A percentile compares a stretch with the other conserved stretches of the same genome.
These are phyloP conservation scores for Huntiella bhutanensis DNA, from an alignment of 2,329 filamentous ascomycete species.

Conservation along the genomic window DNA sequence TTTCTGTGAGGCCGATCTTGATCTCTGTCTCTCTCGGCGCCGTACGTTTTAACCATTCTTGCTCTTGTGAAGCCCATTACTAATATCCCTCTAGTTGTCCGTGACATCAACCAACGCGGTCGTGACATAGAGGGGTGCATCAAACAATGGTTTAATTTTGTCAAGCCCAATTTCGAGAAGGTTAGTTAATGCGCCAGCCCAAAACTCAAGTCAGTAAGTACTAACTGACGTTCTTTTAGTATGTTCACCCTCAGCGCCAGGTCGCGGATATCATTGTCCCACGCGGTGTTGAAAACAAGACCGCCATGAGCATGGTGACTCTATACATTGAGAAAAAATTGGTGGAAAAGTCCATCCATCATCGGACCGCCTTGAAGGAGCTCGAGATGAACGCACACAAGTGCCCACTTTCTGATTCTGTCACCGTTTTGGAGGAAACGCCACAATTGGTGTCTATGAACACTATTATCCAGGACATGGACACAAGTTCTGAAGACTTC, in stretches of 20 bases:
- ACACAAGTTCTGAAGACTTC: conserved; percentile 70
- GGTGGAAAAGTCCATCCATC: conserved; percentile 64
- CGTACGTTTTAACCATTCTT: conserved; percentile 31
- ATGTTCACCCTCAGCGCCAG: conserved; percentile 76
- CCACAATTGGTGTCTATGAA: conserved; percentile 74
- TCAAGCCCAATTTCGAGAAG: conserved; percentile 91
- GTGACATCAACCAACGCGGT: conserved; percentile 76
- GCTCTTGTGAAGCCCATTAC: not conserved
- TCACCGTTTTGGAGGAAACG: conserved; percentile 56
- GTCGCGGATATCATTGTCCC: conserved; percentile 76
- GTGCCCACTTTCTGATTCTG: conserved; percentile 53
- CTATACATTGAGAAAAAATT: conserved; percentile 83
- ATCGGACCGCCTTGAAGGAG: conserved; percentile 59
- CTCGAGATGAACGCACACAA: conserved; percentile 56
- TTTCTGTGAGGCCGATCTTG: conserved; percentile 88
- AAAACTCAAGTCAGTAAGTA: not conserved
- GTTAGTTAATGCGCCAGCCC: conserved; percentile 17
- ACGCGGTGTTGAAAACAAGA: conserved; percentile 80
- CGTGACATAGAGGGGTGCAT: conserved; percentile 88
- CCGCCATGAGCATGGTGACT: conserved; percentile 85
- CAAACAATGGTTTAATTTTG: conserved; percentile 93
- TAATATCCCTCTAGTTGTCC: conserved; percentile 40
- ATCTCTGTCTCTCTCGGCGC: conserved; percentile 78
- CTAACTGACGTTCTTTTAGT: conserved; percentile 25
- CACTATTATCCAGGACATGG: conserved; percentile 69